Conservation (phyloP, 2,329 filamentous ascomycete genomes). For the Alternaria triticimaculans region DNA sequence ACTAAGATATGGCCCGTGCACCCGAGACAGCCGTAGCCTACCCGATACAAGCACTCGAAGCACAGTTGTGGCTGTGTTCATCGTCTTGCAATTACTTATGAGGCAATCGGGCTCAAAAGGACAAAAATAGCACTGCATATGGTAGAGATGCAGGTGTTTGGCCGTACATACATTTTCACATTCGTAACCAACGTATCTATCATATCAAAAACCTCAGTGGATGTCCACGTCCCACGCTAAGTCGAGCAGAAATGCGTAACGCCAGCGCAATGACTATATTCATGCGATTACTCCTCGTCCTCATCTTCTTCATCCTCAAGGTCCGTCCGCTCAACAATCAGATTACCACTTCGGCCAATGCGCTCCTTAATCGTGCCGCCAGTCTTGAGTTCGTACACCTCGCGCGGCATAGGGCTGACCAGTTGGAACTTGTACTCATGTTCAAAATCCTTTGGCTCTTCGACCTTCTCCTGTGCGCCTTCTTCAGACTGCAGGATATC, state of each 20-base stretch:
- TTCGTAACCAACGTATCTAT: background rate
- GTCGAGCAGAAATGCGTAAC: background rate
- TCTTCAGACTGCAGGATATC: slow-evolving; percentile 62
- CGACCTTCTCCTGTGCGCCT: slow-evolving; percentile 41
- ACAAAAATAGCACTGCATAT: background rate
- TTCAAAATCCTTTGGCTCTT: slow-evolving; percentile 71
- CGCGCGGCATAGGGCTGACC: slow-evolving; percentile 82
- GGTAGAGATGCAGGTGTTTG: background rate
- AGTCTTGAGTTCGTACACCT: slow-evolving; percentile 74
- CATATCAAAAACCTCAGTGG: background rate
- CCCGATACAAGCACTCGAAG: background rate
- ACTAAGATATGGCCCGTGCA: slow-evolving; percentile 6
- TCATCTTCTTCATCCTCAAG: slow-evolving; percentile 63
- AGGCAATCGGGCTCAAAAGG: background rate
- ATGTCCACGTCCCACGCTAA: slow-evolving; percentile 6
- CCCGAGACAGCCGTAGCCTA: background rate
- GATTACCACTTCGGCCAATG: slow-evolving; percentile 82
- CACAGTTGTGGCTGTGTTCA: background rate
- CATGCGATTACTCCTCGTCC: slow-evolving; percentile 17
- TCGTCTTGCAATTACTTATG: background rate
- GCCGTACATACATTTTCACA: background rate
- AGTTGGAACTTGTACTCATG: slow-evolving; percentile 87
- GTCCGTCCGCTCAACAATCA: slow-evolving; percentile 80
- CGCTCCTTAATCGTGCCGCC: slow-evolving; percentile 71
- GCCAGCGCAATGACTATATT: background rate